Base-by-base conservation (phyloP, 192 early-diverging fungal genomes). In the Coemansia sp. region DNA sequence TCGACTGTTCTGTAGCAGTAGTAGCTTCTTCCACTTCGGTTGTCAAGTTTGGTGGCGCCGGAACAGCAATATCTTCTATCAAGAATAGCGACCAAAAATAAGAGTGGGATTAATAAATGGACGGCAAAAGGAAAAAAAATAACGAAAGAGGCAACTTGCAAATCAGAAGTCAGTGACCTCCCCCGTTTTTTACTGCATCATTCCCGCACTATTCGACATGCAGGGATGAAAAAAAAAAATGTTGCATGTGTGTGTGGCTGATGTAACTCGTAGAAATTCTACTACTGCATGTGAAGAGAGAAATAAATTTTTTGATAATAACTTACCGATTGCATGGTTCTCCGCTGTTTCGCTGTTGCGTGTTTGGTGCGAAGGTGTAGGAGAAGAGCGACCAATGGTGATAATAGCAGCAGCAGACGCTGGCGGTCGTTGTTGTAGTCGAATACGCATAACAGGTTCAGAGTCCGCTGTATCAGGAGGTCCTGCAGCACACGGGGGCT, bases 381-480 rank as follows among this genome's bases (percentile, higher is more conserved):
- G 54, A 27, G 54, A 57, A 4, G 54, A n/a, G 27, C 15, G 54
- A 13, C 54, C 27, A 31, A 29, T 20, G 20, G 49, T n/a, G 20
- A 51, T 13, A 29, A 57, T 29, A 16, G 24, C 27, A 29, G 16
- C 44, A 18, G 49, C 63, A 43, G 66, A 46, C 31, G 29, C 16
- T 31, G 46, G 27, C 3, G 71, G 67, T 44, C 80, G 68, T 36
- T 70, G 72, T 5, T 64, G 33, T 47, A 82, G 66, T 18, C 66
- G 64, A 15, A 82, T 82, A 6, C 72, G 75, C 80, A 82, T 82
- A 6, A 63, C 52, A 6, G 76, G 42, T 54, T 62, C 57, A 6
- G 54, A 57, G 27, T 57, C 54, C 3, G 54, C 54, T 29, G 54
- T 57, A 31, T 57, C 54, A 16, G 54, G 54, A 1, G 27, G 11